These are phyloP conservation scores for Arctostaphylos glauca DNA, from an alignment of 148 eudicot species.

Conservation along the genomic window DNA sequence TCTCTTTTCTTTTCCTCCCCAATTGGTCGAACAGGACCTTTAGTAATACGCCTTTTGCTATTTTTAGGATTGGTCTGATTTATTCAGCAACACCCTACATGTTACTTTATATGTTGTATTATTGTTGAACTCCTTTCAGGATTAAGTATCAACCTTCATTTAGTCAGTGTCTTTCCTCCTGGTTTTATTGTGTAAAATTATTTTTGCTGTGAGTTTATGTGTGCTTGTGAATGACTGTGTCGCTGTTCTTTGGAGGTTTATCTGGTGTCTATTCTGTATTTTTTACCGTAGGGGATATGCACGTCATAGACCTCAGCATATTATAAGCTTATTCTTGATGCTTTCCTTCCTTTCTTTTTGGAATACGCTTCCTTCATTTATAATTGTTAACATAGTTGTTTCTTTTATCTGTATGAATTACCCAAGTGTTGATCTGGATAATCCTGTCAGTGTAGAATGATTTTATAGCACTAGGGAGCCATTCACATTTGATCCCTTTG, in stretches of 20 bases:
- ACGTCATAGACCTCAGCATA: background rate
- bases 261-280: background rate
- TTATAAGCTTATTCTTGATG: background rate
- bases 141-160: background rate
- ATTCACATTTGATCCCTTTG: conserved; percentile 25
- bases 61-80: background rate
- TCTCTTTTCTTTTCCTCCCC: background rate
- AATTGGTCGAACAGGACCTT: background rate
- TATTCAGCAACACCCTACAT: background rate
- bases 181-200: background rate
- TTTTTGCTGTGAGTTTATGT: background rate
- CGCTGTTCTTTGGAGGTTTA: background rate
- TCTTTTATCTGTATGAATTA: background rate
- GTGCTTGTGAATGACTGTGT: background rate
- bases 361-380: background rate
- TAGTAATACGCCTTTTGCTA: background rate
- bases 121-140: background rate
- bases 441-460: background rate
- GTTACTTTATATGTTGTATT: background rate
- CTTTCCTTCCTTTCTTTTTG: background rate
- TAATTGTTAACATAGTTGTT: too few relatives aligned
- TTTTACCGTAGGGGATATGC: background rate
- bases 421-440: conserved; percentile 3
- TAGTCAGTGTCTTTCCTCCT: background rate
- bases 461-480: conserved; percentile 3